phyloP scores from a whole-genome alignment of 169 alveolate species.

The Plasmodium reichenowi region DNA sequence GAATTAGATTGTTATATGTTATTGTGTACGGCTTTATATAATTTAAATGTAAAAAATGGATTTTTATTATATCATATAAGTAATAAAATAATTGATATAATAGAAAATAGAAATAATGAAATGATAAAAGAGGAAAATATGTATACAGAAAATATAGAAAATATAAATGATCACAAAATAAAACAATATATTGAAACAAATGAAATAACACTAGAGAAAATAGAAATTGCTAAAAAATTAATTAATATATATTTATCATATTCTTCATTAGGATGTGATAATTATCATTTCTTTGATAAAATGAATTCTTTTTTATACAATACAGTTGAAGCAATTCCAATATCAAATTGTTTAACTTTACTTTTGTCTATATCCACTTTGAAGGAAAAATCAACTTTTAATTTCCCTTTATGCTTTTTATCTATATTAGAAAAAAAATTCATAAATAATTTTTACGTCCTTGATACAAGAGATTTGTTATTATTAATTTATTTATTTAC shows the following conservation, averaged over 20 bases:
- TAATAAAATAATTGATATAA: constrained; percentile 19
- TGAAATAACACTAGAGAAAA: background rate
- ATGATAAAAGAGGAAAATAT: background rate
- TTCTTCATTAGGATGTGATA: constrained; percentile 36
- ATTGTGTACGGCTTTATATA: constrained; percentile 28
- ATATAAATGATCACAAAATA: no score
- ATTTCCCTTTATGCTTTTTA: constrained; percentile 66
- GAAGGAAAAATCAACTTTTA: constrained; percentile 29
- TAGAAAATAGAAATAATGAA: background rate
- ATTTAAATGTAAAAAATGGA: constrained; percentile 22
- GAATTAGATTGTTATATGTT: constrained; percentile 30
- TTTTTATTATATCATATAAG: constrained; percentile 19
- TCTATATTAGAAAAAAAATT: constrained; percentile 55
- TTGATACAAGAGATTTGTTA: constrained; percentile 44
- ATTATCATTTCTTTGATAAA: constrained; percentile 58
- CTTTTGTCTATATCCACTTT: constrained; percentile 37
- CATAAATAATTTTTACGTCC: constrained; percentile 31
- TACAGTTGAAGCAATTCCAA: constrained; percentile 14
- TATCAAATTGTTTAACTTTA: constrained; percentile 35
- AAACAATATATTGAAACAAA: background rate
- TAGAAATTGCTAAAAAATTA: constrained; percentile 46
- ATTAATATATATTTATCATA: constrained; percentile 56
- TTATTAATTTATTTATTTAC: constrained; percentile 54
- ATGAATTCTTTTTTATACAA: constrained; percentile 42
- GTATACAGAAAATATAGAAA: no score